Conservation (phyloP, 1,139 yeast species). For the Blastobotrys apis region DNA sequence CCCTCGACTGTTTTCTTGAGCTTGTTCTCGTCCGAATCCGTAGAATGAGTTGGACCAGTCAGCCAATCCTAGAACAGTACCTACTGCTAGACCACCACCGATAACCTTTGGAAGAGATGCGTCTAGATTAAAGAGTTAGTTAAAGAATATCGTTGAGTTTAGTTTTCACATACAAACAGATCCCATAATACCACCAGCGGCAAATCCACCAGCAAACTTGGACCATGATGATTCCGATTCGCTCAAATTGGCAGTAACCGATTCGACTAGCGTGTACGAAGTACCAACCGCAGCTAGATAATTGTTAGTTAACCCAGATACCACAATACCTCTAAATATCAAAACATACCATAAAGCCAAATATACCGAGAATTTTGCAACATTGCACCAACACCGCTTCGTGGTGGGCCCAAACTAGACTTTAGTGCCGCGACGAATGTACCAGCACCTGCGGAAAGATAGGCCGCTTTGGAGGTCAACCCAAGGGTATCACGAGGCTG, state of each 20-base stretch:
- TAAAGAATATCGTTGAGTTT: neutral
- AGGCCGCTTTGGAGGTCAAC: slow-evolving; percentile 40
- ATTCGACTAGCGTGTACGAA: slow-evolving; percentile 39
- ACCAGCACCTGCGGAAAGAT: slow-evolving; percentile 41
- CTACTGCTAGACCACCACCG: slow-evolving; percentile 43
- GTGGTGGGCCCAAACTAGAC: slow-evolving; percentile 38
- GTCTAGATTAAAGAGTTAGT: slow-evolving; percentile 27
- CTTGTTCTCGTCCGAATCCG: slow-evolving; percentile 38
- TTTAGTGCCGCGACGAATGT: slow-evolving; percentile 39
- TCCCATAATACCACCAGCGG: slow-evolving; percentile 47
- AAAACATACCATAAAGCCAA: slow-evolving; percentile 13
- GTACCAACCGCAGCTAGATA: slow-evolving; percentile 36
- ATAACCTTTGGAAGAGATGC: slow-evolving; percentile 42
- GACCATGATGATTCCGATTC: slow-evolving; percentile 44
- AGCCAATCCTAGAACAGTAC: slow-evolving; percentile 37
- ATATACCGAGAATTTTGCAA: slow-evolving; percentile 14
- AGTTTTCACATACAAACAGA: slow-evolving; percentile 27
- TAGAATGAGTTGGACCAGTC: slow-evolving; percentile 46
- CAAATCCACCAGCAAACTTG: slow-evolving; percentile 48
- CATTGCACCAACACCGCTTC: slow-evolving; percentile 20
- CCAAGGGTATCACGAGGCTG: slow-evolving; percentile 45
- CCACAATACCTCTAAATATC: slow-evolving; percentile 1
- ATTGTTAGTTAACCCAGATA: slow-evolving; percentile 13
- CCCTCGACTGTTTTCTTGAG: slow-evolving; percentile 28
- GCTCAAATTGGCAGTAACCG: slow-evolving; percentile 42